phyloP scores from a whole-genome alignment of 768 basidiomycete species.

The Russula lepida region DNA sequence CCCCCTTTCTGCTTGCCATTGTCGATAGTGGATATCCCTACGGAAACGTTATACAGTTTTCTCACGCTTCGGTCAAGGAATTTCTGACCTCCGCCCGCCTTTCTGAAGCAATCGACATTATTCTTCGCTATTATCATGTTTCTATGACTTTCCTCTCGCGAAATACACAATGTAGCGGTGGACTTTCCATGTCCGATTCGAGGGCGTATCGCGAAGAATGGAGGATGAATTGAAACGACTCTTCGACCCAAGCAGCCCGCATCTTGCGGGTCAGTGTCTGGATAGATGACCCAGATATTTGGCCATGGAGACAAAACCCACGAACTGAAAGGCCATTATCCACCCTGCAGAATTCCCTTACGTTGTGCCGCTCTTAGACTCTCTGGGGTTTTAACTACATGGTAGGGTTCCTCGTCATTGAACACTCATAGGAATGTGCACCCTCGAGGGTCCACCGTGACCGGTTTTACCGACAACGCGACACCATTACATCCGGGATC shows the following conservation, averaged over 20 bases:
- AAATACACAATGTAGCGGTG: not conserved
- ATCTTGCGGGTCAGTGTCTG: too few species aligned
- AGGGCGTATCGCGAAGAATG: not conserved
- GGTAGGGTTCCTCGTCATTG: too few species aligned
- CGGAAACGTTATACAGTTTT: not conserved
- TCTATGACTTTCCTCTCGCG: too few species aligned
- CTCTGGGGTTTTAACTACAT: too few species aligned
- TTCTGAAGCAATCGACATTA: not conserved
- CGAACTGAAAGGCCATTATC: not conserved
- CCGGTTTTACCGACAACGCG: too few species aligned
- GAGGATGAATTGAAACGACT: too few species aligned
- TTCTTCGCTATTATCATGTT: not conserved
- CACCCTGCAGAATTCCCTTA: not conserved
- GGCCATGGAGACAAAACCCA: too few species aligned
- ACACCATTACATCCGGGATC: too few species aligned
- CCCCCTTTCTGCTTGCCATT: not conserved
- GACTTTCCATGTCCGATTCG: not conserved
- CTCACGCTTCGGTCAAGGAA: not conserved
- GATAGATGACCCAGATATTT: too few species aligned
- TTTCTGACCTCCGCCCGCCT: not conserved
- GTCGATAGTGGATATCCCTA: not conserved
- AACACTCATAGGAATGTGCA: too few species aligned
- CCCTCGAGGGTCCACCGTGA: too few species aligned
- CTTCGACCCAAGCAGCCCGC: too few species aligned
- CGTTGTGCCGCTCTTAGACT: not conserved